These are phyloP conservation scores for Alternaria consortialis DNA, from an alignment of 2,329 filamentous ascomycete genomes.

Conservation along the genomic window DNA sequence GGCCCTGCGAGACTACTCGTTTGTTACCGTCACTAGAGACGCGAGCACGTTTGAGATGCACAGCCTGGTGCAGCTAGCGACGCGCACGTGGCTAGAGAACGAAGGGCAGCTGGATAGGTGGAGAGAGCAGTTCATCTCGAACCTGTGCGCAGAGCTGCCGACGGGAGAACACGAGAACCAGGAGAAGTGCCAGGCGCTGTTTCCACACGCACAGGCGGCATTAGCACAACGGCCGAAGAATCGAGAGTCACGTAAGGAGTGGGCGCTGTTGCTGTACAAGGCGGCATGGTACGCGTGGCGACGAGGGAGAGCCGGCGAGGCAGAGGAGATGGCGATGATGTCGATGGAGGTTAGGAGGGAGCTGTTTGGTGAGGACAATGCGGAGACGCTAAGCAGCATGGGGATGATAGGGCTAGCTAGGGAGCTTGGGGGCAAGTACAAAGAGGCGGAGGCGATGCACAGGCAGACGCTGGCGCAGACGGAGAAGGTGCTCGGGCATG, in stretches of 20 bases:
- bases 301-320: conserved; percentile 12
- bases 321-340: conserved; percentile 9
- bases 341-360: conserved; percentile 9
- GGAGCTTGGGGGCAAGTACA: too few species aligned
- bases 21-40: conserved; percentile 41
- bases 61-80: conserved; percentile 41
- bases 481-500: too few species aligned
- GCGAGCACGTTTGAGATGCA: conserved; percentile 53
- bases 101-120: too few species aligned
- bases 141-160: conserved; percentile 16
- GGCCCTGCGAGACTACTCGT: conserved; percentile 23
- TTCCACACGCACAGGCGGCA: too few species aligned
- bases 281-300: conserved; percentile 19
- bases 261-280: conserved; percentile 16
- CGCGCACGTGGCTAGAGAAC: too few species aligned
- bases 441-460: too few species aligned
- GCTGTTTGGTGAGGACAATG: conserved; percentile 5
- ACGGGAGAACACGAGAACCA: conserved; percentile 42
- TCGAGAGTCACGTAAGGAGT: background rate
- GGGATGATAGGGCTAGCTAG: too few species aligned
- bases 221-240: too few species aligned
- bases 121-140: too few species aligned
- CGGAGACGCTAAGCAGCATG: conserved; percentile 4
- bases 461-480: too few species aligned
- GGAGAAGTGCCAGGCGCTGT: conserved; percentile 4